A percentile compares a stretch with the other conserved stretches of the same genome.
These are phyloP conservation scores for Epichloe sp. DNA, from an alignment of 2,329 filamentous ascomycete genomes.

Conservation along the genomic window DNA sequence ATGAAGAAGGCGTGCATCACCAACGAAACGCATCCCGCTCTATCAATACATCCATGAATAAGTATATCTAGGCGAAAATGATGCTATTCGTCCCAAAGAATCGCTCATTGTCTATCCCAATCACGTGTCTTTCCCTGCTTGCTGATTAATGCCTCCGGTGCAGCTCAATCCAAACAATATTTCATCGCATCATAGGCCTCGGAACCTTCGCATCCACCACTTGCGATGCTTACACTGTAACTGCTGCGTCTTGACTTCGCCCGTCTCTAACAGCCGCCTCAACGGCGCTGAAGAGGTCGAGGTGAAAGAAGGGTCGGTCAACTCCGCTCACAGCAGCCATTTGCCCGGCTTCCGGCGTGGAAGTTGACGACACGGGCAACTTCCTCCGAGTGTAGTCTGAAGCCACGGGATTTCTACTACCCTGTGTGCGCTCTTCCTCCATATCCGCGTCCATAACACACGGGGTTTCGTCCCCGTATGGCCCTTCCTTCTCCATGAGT, in stretches of 20 bases:
- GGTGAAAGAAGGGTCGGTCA: constrained; percentile 35
- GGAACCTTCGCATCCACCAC: not conserved
- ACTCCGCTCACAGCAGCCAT: constrained; percentile 23
- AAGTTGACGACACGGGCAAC: not conserved
- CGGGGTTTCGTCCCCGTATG: not conserved
- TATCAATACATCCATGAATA: no score
- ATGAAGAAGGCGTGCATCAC: no score
- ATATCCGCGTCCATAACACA: constrained; percentile 1
- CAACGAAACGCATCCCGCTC: no score
- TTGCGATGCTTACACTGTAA: not conserved
- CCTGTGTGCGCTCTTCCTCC: constrained; percentile 7
- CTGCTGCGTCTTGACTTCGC: constrained; percentile 10
- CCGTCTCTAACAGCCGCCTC: constrained; percentile 20
- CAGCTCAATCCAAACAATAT: no score
- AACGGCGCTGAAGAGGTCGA: constrained; percentile 30
- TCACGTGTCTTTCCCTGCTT: no score
- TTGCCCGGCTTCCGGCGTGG: not conserved
- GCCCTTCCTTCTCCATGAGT: constrained; percentile 8
- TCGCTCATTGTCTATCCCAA: no score
- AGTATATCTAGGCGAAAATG: no score
- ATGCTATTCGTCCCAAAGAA: no score
- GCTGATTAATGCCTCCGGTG: no score
- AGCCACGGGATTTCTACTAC: not conserved
- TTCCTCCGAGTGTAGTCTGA: not conserved
- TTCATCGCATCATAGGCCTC: no score